Evolutionary conservation across 2,329 filamentous ascomycete genomes (phyloP), one percentile per base, ranked within the genome.

Genomic region (Pseudofabraea citricarpa): DNA sequence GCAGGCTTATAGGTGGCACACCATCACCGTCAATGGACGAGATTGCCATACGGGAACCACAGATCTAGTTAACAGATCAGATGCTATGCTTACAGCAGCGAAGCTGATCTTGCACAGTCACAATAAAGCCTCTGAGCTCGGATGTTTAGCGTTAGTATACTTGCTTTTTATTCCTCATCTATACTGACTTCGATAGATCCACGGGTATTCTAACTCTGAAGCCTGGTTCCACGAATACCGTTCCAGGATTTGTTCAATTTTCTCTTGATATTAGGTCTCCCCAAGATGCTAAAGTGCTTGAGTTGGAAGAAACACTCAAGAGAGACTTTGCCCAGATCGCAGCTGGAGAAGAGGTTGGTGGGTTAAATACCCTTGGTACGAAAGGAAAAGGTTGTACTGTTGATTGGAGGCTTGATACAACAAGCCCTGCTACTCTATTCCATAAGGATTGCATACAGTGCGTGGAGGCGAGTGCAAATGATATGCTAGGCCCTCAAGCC

Each of bases 1-100:
- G 1, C 85, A 90, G 59, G 83, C 82, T 5, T 89, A 87, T 61
- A 77, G 79, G 45, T 90, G 86, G 86, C 81, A 81, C 60, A 83
- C 77, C 0, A 62, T 90, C 27, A 77, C 75, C 5, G 73, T 90
- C 3, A 68, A 68, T 8, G 85, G 86, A 2, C 69, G 77, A 52
- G 85, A 88, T 52, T 78, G 78, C 5, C 86, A 90, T 57, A 88
- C 86, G 0, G 86, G 86, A 1, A 88, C 86, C 0, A 90, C 86
- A 0, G 79, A 81, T 22, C 78, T 87, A 37, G 65, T 70, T 24
- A 75, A 79, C 44, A 75, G 85, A 15, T 76, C 78, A 5, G 85
- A 90, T 59, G 80, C 85, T 2, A 67, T 89, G 37, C 75, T 87
- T 23, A 75, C 79, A 6, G 81, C 84, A 6, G 74, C 77, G 0